Evolutionary conservation across 805 yeast species (phyloP).

Genomic region (Ogataea paraovalis): DNA sequence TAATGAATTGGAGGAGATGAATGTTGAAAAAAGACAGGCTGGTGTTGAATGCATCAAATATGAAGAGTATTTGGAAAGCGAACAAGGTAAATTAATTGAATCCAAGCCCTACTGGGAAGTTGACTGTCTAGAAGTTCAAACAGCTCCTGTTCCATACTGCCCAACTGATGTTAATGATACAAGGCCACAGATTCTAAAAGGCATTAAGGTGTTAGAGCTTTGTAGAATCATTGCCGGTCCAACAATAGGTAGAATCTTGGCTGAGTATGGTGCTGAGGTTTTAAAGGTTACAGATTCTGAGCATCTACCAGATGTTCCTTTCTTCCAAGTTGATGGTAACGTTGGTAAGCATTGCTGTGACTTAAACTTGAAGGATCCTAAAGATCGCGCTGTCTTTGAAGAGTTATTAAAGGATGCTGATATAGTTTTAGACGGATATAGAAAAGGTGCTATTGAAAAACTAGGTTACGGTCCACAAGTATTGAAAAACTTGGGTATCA

Average conservation of each 20-base stretch:
- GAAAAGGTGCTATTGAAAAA: constrained; percentile 29
- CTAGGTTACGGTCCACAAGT: constrained; percentile 31
- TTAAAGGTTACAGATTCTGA: constrained; percentile 27
- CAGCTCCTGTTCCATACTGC: constrained; percentile 26
- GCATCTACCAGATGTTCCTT: constrained; percentile 32
- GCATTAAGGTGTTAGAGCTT: constrained; percentile 32
- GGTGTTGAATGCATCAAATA: constrained; percentile 29
- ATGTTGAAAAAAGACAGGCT: constrained; percentile 30
- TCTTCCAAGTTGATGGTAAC: constrained; percentile 34
- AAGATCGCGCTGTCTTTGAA: constrained; percentile 27
- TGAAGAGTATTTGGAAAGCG: constrained; percentile 27
- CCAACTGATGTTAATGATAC: constrained; percentile 4
- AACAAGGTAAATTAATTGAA: constrained; percentile 27
- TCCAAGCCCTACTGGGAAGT: constrained; percentile 25
- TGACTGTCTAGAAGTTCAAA: constrained; percentile 20
- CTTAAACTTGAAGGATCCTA: constrained; percentile 27
- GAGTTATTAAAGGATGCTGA: constrained; percentile 31
- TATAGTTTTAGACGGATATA: constrained; percentile 32
- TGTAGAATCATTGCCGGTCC: constrained; percentile 32
- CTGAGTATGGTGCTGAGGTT: constrained; percentile 34
- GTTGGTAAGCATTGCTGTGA: constrained; percentile 33
- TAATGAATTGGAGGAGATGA: constrained; percentile 29
- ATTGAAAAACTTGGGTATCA: constrained; percentile 24
- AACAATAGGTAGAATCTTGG: constrained; percentile 30
- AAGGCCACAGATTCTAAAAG: constrained; percentile 26